phyloP scores from a whole-genome alignment of 768 basidiomycete species.

The Cystofilobasidium ferigula region DNA sequence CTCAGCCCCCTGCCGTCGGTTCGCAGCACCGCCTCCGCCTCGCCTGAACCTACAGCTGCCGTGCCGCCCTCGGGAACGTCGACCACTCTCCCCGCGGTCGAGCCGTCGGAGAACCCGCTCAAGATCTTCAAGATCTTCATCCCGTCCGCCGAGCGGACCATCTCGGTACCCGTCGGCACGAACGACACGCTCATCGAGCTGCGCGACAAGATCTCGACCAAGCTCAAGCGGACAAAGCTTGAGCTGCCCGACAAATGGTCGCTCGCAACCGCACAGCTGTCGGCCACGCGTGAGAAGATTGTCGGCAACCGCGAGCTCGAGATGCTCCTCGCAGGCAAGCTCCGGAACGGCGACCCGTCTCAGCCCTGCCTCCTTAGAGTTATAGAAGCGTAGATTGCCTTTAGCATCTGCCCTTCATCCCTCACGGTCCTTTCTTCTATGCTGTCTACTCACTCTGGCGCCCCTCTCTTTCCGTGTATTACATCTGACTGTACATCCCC shows the following conservation, averaged over 20 bases:
- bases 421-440: no score
- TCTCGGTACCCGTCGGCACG: not conserved
- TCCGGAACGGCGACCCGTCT: not conserved
- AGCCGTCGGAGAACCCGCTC: not conserved
- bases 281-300: not conserved
- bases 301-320: not conserved
- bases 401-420: no score
- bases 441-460: no score
- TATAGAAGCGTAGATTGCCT: not conserved
- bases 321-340: not conserved
- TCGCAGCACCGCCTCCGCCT: not conserved
- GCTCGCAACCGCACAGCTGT: not conserved
- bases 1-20: not conserved
- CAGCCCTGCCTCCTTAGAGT: not conserved
- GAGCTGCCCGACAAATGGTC: slow-evolving; percentile 5
- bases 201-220: not conserved
- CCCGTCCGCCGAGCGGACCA: slow-evolving; percentile 1
- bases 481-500: no score
- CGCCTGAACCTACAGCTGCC: not conserved
- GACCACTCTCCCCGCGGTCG: not conserved
- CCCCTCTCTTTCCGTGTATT: no score
- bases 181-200: not conserved
- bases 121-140: slow-evolving; percentile 2
- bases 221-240: not conserved
- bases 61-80: not conserved